Evolutionary conservation across 352 stramenopile genomes (phyloP).

Genomic region (Globisporangium spinosum): DNA sequence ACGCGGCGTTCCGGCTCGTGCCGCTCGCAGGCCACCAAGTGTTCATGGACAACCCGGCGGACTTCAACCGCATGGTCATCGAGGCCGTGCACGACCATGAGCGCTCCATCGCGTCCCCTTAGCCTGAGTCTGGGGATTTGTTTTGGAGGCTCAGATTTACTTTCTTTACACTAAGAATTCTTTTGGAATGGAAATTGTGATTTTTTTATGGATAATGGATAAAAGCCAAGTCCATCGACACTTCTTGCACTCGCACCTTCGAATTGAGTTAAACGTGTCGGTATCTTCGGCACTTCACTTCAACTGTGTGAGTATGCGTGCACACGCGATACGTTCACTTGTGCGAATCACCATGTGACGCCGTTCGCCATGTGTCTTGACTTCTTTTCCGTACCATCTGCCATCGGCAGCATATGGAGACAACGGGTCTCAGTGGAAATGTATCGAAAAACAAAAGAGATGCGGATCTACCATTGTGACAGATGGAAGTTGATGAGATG

Average conservation of each 20-base stretch:
- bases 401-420: neutral
- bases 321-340: neutral
- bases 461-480: constrained; percentile 1
- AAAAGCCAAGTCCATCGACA: too few relatives aligned
- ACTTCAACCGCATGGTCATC: constrained; percentile 73
- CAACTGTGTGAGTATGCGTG: neutral
- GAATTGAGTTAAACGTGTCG: neutral
- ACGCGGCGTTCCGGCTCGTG: constrained; percentile 65
- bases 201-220: neutral
- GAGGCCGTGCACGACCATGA: constrained; percentile 67
- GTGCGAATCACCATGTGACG: neutral
- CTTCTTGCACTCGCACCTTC: neutral
- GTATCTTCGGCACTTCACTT: neutral
- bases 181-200: neutral
- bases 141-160: neutral
- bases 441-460: neutral
- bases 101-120: constrained; percentile 24
- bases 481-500: constrained; percentile 14
- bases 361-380: neutral
- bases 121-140: too few relatives aligned
- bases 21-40: constrained; percentile 71
- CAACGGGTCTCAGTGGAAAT: neutral
- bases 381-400: constrained; percentile 3
- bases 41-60: constrained; percentile 82
- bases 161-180: neutral